A percentile compares a stretch with the other conserved stretches of the same genome.
Conservation (phyloP, 257 asterid species). For the Nicotiana knightiana region DNA sequence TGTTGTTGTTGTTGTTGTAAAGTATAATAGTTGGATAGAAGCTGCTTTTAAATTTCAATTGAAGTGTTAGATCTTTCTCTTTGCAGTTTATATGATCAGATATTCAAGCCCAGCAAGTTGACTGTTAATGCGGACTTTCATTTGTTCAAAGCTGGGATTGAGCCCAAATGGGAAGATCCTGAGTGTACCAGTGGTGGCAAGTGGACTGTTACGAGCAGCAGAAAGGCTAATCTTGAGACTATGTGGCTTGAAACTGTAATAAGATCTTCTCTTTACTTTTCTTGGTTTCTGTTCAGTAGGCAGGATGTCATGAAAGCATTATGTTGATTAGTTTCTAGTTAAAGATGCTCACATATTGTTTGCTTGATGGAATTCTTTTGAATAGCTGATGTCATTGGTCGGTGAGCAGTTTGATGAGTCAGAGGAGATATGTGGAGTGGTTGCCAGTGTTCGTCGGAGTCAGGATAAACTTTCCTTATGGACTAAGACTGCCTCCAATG, state of each 20-base stretch:
- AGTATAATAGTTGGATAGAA: neutral
- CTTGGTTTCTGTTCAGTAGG: neutral
- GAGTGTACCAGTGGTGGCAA: slow-evolving; percentile 95
- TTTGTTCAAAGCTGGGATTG: slow-evolving; percentile 84
- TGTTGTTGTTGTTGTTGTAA: too few relatives aligned
- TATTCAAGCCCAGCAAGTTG: slow-evolving; percentile 75
- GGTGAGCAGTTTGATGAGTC: slow-evolving; percentile 76
- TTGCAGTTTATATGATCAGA: slow-evolving; percentile 80
- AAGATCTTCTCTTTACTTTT: neutral
- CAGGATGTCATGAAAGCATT: neutral
- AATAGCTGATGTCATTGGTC: slow-evolving; percentile 64
- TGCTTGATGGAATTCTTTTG: slow-evolving; percentile 8
- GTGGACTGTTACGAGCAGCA: slow-evolving; percentile 60
- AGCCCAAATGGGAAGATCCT: slow-evolving; percentile 99
- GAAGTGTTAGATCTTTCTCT: neutral
- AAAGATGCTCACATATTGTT: neutral
- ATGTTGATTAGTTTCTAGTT: neutral
- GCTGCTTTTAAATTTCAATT: neutral
- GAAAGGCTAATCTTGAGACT: slow-evolving; percentile 51
- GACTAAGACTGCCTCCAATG: slow-evolving; percentile 91
- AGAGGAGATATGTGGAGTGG: slow-evolving; percentile 82
- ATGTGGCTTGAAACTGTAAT: slow-evolving; percentile 96
- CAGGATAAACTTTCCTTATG: slow-evolving; percentile 81
- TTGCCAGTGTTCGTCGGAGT: slow-evolving; percentile 72
- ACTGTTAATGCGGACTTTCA: slow-evolving; percentile 77